Base-by-base conservation (phyloP, 345 rosid genomes). In the Eucalyptus erythrocorys region DNA sequence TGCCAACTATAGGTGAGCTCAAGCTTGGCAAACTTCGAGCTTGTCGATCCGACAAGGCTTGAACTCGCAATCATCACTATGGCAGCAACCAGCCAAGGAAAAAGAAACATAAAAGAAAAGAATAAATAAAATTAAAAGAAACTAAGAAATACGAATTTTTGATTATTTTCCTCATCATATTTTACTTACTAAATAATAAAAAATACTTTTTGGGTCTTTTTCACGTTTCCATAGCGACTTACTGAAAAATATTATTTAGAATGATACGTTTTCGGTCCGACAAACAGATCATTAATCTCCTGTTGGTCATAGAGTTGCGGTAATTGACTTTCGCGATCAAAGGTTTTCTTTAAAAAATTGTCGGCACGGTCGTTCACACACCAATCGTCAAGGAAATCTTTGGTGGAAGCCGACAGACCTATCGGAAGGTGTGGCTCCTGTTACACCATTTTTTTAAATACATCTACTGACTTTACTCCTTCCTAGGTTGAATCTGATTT, bases 61-160 rank as follows among this genome's bases (percentile, higher is more conserved):
- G 27, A 55, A 12, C 12, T 55, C 27, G 0, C 2, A 5, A 53
- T 19, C 0, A 1, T 53, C 27, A 0, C 0, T 8, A 0, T 53
- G 5, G 27, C 11, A 0, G 2, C 27, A 53, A 53, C 1, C 4
- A 1, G 27, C 5, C 26, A 21, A 55, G 5, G 1, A 22, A 55
- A 15, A 59, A 27, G 32, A 59, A 59, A 59, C 0, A 5, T 26
- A 5, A 59, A 27, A 59, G 13, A 12, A 53, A 53, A 55, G 0
- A 22, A 53, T 21, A 43, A 10, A 53, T 53, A 53, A 3, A 53
- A 53, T 53, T 53, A 53, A 21, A 19, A 53, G 5, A 6, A 53
- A 53, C 10, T 53, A 53, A 53, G 26, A 4, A 53, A 53, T 53
- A 53, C 59, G 3, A 53, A 1, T 21, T 19, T 53, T 53, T 21